A percentile compares a stretch with the other conserved stretches of the same genome.
phyloP scores from a whole-genome alignment of 768 basidiomycete species.

The Dioszegia hungarica region DNA sequence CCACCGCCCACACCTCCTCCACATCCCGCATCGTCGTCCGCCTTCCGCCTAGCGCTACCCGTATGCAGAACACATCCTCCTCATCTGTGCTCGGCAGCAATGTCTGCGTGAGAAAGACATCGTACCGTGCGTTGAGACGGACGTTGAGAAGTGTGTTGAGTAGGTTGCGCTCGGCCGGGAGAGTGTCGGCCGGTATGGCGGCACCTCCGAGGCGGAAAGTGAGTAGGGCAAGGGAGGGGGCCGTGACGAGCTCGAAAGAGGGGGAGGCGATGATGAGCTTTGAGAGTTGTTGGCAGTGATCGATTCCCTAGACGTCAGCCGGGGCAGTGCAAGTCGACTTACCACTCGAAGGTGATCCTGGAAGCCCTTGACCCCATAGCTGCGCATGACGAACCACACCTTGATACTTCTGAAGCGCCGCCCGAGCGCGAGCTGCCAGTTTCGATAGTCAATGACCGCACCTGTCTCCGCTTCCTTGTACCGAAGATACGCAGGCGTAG shows the following conservation, averaged over 20 bases:
- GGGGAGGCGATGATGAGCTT: conserved; percentile 56
- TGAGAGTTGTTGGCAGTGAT: conserved; percentile 60
- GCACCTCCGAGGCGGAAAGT: conserved; percentile 67
- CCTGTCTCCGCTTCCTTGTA: conserved; percentile 75
- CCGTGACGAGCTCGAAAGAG: conserved; percentile 62
- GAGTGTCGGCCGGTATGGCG: conserved; percentile 28
- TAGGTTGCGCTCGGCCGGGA: conserved; percentile 55
- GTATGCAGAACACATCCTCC: conserved; percentile 59
- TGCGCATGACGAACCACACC: conserved; percentile 84
- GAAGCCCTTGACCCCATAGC: conserved; percentile 76
- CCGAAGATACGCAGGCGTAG: conserved; percentile 73
- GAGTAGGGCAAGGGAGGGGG: conserved; percentile 66
- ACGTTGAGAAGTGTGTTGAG: conserved; percentile 65
- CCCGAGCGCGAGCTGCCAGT: conserved; percentile 57
- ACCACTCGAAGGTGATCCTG: conserved; percentile 67
- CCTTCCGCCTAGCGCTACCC: conserved; percentile 70
- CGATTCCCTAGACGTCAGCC: conserved; percentile 57
- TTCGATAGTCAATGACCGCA: conserved; percentile 65
- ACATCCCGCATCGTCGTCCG: conserved; percentile 66
- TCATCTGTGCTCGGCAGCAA: conserved; percentile 54
- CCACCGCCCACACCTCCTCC: conserved; percentile 56
- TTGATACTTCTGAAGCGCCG: conserved; percentile 85
- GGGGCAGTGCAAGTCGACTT: too few relatives aligned
- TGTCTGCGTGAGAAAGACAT: conserved; percentile 75
- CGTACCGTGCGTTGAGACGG: conserved; percentile 56